Conservation (phyloP, 176 grass and related monocot species). For the Otatea glauca region DNA sequence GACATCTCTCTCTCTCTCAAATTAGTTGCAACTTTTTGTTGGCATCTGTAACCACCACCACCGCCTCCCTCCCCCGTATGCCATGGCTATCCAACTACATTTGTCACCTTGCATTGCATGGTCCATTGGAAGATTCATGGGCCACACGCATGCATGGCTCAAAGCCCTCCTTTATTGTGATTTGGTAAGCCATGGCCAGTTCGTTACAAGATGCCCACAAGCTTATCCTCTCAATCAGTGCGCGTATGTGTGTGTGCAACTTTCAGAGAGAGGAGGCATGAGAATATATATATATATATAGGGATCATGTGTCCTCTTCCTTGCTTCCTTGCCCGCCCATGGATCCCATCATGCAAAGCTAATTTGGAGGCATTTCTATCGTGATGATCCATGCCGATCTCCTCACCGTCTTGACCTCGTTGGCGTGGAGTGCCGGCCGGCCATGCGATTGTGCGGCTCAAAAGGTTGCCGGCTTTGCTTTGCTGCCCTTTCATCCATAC, state of each 20-base stretch:
- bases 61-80: neutral
- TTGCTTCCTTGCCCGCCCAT: neutral
- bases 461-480: slow-evolving; percentile 38
- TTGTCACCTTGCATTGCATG: slow-evolving; percentile 53
- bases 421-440: slow-evolving; percentile 16
- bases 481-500: neutral
- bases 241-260: neutral
- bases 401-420: neutral
- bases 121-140: slow-evolving; percentile 65
- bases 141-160: slow-evolving; percentile 43
- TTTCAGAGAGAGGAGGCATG: neutral
- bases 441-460: slow-evolving; percentile 41
- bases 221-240: slow-evolving; percentile 13
- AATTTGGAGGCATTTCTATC: slow-evolving; percentile 11
- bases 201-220: slow-evolving; percentile 44
- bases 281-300: no score
- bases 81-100: slow-evolving; percentile 37
- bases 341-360: neutral
- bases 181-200: slow-evolving; percentile 42
- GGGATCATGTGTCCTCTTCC: no score
- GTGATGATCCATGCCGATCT: neutral
- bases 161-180: slow-evolving; percentile 56
- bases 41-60: slow-evolving; percentile 51
- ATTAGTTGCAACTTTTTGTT: slow-evolving; percentile 53
- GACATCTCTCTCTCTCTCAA: neutral